A percentile compares a stretch with the other conserved stretches of the same genome.
phyloP scores from a whole-genome alignment of 805 yeast species.

The Pichia phayaonensis region DNA sequence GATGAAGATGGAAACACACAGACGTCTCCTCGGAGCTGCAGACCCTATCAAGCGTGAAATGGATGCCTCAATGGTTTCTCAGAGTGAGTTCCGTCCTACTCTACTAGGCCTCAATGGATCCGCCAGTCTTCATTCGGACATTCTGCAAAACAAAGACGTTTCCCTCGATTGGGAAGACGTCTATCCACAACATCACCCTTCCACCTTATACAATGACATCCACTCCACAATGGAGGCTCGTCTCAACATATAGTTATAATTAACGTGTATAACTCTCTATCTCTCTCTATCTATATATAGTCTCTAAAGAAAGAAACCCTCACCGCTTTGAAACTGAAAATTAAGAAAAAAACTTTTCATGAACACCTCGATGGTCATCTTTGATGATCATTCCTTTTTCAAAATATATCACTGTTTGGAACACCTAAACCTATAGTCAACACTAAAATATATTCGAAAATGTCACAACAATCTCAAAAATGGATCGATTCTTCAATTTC shows the following conservation, averaged over 20 bases:
- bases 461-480: background rate
- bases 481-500: background rate
- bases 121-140: conserved; percentile 47
- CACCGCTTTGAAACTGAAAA: background rate
- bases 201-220: background rate
- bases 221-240: conserved; percentile 2
- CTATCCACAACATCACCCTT: conserved; percentile 29
- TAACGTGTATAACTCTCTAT: background rate
- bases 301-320: background rate
- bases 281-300: background rate
- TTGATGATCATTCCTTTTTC: background rate
- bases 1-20: conserved; percentile 64
- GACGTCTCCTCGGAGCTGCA: conserved; percentile 84
- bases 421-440: background rate
- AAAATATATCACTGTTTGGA: background rate
- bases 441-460: background rate
- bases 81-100: conserved; percentile 62
- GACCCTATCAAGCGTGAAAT: conserved; percentile 88
- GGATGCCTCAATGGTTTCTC: conserved; percentile 72
- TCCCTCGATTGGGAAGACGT: conserved; percentile 91
- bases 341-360: background rate
- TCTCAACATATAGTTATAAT: background rate
- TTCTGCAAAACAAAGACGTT: conserved; percentile 69
- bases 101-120: conserved; percentile 57
- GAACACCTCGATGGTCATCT: background rate